Evolutionary conservation across 495 filamentous ascomycete species (phyloP).

Genomic region (Talaromyces thailandensis): DNA sequence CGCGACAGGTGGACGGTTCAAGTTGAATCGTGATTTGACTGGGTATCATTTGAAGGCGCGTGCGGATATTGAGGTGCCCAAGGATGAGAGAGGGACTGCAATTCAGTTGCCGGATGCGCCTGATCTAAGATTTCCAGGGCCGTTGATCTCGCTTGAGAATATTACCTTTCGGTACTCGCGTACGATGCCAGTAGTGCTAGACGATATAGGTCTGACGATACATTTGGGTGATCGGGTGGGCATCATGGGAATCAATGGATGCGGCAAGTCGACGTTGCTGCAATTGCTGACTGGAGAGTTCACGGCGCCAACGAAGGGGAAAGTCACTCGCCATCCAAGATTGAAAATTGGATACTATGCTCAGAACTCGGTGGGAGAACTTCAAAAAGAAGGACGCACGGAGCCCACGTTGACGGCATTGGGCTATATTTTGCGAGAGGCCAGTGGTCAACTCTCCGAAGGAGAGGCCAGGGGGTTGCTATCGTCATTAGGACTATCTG

Average conservation of each 20-base stretch:
- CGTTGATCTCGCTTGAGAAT: slow-evolving; percentile 60
- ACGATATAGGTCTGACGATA: slow-evolving; percentile 54
- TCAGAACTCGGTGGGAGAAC: slow-evolving; percentile 67
- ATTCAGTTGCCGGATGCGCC: slow-evolving; percentile 51
- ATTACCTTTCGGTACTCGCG: slow-evolving; percentile 50
- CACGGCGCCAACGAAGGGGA: slow-evolving; percentile 72
- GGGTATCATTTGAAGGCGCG: slow-evolving; percentile 50
- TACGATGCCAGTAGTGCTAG: slow-evolving; percentile 30
- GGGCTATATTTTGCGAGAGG: slow-evolving; percentile 39
- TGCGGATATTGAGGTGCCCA: slow-evolving; percentile 60
- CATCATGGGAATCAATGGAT: slow-evolving; percentile 95
- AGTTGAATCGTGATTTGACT: slow-evolving; percentile 61
- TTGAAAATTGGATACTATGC: slow-evolving; percentile 99
- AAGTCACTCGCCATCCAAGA: slow-evolving; percentile 96
- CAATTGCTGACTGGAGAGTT: slow-evolving; percentile 93
- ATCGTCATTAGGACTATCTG: slow-evolving; percentile 54
- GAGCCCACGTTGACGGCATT: slow-evolving; percentile 52
- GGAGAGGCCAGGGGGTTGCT: slow-evolving; percentile 53
- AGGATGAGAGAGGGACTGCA: slow-evolving; percentile 49
- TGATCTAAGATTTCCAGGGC: slow-evolving; percentile 65
- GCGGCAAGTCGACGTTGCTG: slow-evolving; percentile 96
- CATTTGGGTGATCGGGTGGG: slow-evolving; percentile 71
- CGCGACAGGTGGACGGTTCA: slow-evolving; percentile 64
- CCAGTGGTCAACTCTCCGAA: slow-evolving; percentile 43
- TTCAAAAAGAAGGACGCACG: slow-evolving; percentile 39